Conservation (phyloP, 2,329 filamentous ascomycete genomes). For the Raffaelea albimanens region DNA sequence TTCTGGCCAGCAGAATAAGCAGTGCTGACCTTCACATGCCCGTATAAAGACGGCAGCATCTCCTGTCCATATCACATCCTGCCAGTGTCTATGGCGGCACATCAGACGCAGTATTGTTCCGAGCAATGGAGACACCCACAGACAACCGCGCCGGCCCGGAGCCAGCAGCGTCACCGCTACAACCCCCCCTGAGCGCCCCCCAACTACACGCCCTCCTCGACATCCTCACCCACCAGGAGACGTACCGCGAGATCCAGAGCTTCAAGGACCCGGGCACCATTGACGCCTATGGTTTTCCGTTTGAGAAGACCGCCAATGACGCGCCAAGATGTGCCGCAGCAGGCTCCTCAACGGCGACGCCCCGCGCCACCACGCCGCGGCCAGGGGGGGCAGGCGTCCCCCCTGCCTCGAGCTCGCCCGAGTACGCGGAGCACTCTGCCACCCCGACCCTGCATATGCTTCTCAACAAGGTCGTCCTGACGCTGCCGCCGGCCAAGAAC, state of each 20-base stretch:
- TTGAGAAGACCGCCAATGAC: constrained; percentile 23
- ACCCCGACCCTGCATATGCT: constrained; percentile 61
- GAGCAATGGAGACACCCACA: not conserved
- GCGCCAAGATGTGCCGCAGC: constrained; percentile 2
- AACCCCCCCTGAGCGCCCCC: constrained; percentile 14
- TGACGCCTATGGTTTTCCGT: constrained; percentile 60
- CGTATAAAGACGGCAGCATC: too few species aligned
- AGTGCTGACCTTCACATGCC: too few species aligned
- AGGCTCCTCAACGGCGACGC: not conserved
- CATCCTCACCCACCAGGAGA: constrained; percentile 50
- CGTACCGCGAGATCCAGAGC: constrained; percentile 58
- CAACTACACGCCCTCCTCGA: constrained; percentile 48
- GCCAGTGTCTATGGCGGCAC: too few species aligned
- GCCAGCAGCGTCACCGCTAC: not conserved
- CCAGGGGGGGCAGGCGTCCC: too few species aligned
- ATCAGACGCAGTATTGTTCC: not conserved
- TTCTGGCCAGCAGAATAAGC: too few species aligned
- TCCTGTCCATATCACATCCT: too few species aligned
- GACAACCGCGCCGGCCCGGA: not conserved
- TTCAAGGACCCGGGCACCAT: constrained; percentile 61
- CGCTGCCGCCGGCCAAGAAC: constrained; percentile 55
- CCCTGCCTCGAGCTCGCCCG: not conserved
- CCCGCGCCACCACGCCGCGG: not conserved
- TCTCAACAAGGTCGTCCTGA: constrained; percentile 54
- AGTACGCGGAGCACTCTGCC: constrained; percentile 29